Evolutionary conservation across 768 basidiomycete genomes (phyloP).

Genomic region (Mycena floridula): DNA sequence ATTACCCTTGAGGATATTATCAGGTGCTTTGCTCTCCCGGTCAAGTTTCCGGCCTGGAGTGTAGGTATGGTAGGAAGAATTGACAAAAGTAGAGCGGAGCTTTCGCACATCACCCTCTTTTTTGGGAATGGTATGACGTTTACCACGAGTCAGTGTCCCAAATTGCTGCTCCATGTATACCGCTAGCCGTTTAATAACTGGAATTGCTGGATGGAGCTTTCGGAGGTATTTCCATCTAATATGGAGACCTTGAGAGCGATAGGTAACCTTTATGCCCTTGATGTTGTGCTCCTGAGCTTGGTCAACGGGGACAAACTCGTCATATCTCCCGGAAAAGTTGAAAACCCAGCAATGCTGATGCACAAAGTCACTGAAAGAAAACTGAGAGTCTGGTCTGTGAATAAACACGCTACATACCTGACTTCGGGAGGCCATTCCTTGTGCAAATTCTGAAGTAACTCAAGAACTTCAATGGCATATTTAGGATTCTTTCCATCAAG

Average conservation of each 20-base stretch:
- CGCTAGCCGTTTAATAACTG: constrained; percentile 13
- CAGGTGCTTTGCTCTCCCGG: background rate
- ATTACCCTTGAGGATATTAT: background rate
- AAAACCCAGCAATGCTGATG: constrained; percentile 24
- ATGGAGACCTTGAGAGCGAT: constrained; percentile 25
- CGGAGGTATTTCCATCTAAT: constrained; percentile 25
- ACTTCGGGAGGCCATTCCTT: constrained; percentile 24
- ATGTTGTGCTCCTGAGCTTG: constrained; percentile 29
- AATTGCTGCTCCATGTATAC: constrained; percentile 22
- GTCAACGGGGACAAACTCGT: constrained; percentile 21
- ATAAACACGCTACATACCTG: constrained; percentile 16
- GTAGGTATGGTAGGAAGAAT: background rate
- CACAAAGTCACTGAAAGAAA: constrained; percentile 16
- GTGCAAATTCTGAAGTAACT: constrained; percentile 24
- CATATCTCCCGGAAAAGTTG: constrained; percentile 19
- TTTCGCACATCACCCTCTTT: constrained; percentile 9
- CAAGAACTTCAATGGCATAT: constrained; percentile 26
- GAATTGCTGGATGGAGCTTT: constrained; percentile 27
- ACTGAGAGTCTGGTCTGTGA: background rate
- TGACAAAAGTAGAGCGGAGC: constrained; percentile 1
- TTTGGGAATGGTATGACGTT: constrained; percentile 16
- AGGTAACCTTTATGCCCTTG: constrained; percentile 27
- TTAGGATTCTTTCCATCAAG: constrained; percentile 26
- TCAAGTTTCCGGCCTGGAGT: background rate
- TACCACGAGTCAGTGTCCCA: constrained; percentile 17